phyloP scores from a whole-genome alignment of 495 filamentous ascomycete species.

The Daldinia concentrica region DNA sequence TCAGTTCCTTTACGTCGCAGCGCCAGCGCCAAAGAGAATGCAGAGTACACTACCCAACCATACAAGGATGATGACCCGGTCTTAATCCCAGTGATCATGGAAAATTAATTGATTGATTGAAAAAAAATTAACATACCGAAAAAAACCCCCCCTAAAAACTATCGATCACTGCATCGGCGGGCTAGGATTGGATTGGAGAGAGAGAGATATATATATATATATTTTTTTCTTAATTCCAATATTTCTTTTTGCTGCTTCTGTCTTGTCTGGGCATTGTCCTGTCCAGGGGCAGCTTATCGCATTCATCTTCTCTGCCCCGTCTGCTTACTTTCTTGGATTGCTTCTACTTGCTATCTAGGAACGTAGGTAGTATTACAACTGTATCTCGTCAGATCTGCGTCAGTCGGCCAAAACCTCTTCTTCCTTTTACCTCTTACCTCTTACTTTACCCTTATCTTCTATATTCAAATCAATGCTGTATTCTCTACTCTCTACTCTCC shows the following conservation, averaged over 20 bases:
- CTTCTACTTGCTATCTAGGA: constrained; percentile 20
- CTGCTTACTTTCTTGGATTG: constrained; percentile 20
- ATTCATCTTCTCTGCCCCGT: constrained; percentile 1
- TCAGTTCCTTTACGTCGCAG: background rate
- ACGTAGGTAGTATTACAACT: constrained; percentile 8
- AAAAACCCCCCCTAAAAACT: constrained; percentile 27
- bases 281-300: constrained; percentile 18
- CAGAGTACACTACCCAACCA: constrained; percentile 1
- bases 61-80: constrained; percentile 39
- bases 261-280: constrained; percentile 5
- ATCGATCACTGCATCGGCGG: constrained; percentile 16
- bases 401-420: background rate
- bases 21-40: background rate
- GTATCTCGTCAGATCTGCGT: constrained; percentile 26
- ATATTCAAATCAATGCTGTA: constrained; percentile 9
- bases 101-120: constrained; percentile 43
- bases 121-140: constrained; percentile 10
- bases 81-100: constrained; percentile 39
- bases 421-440: background rate
- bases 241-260: background rate
- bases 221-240: constrained; percentile 1
- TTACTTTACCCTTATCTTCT: background rate
- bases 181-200: constrained; percentile 10
- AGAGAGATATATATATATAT: too few species aligned
- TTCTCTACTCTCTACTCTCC: background rate